These are phyloP conservation scores for Diaporthe sp. DNA, from an alignment of 2,329 filamentous ascomycete genomes.

Conservation along the genomic window DNA sequence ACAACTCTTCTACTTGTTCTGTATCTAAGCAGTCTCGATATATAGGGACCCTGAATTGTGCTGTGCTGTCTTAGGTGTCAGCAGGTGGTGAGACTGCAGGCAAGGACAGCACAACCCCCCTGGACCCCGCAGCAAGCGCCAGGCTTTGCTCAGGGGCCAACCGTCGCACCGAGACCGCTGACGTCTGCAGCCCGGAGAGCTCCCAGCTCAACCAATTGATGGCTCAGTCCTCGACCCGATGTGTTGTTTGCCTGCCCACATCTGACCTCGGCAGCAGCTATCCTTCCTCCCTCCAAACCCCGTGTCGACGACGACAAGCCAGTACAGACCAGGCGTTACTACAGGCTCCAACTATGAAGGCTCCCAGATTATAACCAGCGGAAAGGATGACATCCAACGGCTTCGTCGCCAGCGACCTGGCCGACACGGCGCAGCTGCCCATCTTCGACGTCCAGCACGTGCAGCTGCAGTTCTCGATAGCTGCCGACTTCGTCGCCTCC, in stretches of 20 bases:
- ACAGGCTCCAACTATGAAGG: constrained; percentile 32
- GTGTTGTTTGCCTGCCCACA: constrained; percentile 8
- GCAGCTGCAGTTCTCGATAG: constrained; percentile 92
- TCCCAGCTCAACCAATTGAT: constrained; percentile 15
- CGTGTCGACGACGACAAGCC: background rate
- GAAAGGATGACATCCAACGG: constrained; percentile 75
- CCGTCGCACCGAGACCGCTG: constrained; percentile 26
- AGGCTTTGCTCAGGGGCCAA: constrained; percentile 12
- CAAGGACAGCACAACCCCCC: background rate
- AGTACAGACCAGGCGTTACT: background rate
- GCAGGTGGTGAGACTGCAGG: background rate
- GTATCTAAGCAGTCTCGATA: background rate
- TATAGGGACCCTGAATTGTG: background rate
- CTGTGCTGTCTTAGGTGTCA: background rate
- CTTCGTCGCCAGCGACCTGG: constrained; percentile 74
- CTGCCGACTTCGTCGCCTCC: constrained; percentile 94
- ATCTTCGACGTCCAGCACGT: constrained; percentile 97
- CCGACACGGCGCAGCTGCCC: constrained; percentile 71
- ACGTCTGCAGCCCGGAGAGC: constrained; percentile 25
- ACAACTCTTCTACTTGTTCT: background rate
- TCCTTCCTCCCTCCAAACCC: background rate
- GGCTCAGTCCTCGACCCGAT: background rate
- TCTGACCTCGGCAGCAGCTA: constrained; percentile 19
- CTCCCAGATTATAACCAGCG: constrained; percentile 31
- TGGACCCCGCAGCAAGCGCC: constrained; percentile 8